These are phyloP conservation scores for Phytophthora crassamura DNA, from an alignment of 352 stramenopile genomes.

Conservation along the genomic window DNA sequence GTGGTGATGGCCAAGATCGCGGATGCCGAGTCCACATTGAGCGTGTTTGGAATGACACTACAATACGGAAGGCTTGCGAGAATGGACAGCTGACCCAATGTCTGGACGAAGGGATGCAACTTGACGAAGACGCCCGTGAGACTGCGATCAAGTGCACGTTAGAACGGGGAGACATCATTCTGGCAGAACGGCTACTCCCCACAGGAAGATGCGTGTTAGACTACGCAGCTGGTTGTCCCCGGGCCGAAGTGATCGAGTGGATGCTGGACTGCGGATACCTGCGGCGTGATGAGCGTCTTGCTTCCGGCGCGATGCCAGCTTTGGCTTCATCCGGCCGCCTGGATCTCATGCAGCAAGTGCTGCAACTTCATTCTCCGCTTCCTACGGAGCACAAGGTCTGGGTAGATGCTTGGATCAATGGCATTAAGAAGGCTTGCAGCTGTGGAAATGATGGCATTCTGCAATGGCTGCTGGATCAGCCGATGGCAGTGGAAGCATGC, in stretches of 20 bases:
- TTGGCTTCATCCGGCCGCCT: conserved; percentile 5
- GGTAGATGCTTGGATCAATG: not conserved
- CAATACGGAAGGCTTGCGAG: too few relatives aligned
- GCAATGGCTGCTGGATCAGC: not conserved
- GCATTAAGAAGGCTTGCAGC: not conserved
- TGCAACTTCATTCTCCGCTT: too few relatives aligned
- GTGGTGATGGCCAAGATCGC: too few relatives aligned
- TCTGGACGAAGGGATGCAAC: too few relatives aligned
- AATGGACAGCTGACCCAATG: too few relatives aligned
- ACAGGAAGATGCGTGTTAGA: not conserved
- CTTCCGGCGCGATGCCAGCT: conserved; percentile 10
- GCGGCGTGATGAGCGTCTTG: not conserved
- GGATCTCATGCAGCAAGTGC: conserved; percentile 25
- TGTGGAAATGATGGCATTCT: not conserved
- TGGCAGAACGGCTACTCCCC: not conserved
- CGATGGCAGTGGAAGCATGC: not conserved
- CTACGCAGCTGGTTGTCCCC: not conserved
- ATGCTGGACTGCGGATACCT: too few relatives aligned
- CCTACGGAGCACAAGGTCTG: not conserved
- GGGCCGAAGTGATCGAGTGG: too few relatives aligned
- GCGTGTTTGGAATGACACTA: too few relatives aligned
- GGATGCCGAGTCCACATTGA: too few relatives aligned
- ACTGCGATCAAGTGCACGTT: too few relatives aligned
- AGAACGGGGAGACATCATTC: too few relatives aligned
- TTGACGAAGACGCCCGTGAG: too few relatives aligned